A percentile compares a stretch with the other conserved stretches of the same genome.
Conservation (phyloP, 352 stramenopile genomes). For the Phytophthora pseudosyringae region DNA sequence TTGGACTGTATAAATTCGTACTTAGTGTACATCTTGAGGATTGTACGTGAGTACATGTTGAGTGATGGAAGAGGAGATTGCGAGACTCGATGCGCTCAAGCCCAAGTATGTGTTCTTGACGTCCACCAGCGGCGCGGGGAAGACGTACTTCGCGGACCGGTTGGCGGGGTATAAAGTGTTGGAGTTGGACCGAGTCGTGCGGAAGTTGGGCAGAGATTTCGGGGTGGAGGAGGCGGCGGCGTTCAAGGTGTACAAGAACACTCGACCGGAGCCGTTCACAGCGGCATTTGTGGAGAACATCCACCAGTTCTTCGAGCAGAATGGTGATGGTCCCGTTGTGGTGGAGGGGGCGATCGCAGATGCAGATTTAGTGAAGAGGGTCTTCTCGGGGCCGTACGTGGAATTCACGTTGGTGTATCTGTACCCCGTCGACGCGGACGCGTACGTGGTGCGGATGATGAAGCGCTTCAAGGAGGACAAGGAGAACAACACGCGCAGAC, state of each 20-base stretch:
- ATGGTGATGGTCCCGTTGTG: constrained; percentile 1
- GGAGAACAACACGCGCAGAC: constrained; percentile 6
- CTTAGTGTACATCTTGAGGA: constrained; percentile 16
- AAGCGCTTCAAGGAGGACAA: constrained; percentile 22
- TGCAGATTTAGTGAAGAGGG: constrained; percentile 15
- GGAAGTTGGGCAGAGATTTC: neutral
- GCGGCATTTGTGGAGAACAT: constrained; percentile 9
- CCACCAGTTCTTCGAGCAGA: constrained; percentile 14
- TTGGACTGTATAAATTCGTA: constrained; percentile 11
- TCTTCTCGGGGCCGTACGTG: constrained; percentile 16
- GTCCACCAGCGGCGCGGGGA: constrained; percentile 17
- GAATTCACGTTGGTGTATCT: constrained; percentile 27
- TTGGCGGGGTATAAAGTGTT: constrained; percentile 12
- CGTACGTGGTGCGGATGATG: constrained; percentile 18
- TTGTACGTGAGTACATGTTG: neutral
- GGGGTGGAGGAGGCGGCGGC: neutral
- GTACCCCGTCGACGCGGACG: constrained; percentile 9
- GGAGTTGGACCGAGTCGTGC: constrained; percentile 21
- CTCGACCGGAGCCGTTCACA: constrained; percentile 6
- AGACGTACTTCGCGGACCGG: constrained; percentile 16
- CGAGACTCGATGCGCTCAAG: neutral
- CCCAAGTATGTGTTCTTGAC: constrained; percentile 22
- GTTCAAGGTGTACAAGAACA: constrained; percentile 23
- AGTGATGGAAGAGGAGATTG: constrained; percentile 18
- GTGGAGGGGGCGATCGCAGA: constrained; percentile 22